A percentile compares a stretch with the other conserved stretches of the same genome.
Evolutionary conservation across 345 rosid genomes (phyloP).

Genomic region (Populus euphratica): DNA sequence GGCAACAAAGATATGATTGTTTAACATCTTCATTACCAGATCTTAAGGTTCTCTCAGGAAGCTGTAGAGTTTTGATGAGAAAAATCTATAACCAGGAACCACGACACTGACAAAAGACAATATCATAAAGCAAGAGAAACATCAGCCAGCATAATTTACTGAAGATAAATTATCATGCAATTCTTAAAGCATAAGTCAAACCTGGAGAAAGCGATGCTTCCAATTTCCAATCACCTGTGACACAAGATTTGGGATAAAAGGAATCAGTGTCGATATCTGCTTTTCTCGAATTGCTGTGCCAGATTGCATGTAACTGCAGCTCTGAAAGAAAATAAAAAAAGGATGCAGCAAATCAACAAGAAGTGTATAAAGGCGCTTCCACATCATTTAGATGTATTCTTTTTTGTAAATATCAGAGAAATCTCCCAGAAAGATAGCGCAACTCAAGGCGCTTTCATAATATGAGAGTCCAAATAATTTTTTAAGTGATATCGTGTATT

Average conservation of each 20-base stretch:
- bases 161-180: not conserved
- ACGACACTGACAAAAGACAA: not conserved
- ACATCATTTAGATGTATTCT: not conserved
- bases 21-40: constrained; percentile 4
- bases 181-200: constrained; percentile 22
- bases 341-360: constrained; percentile 6
- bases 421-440: not conserved
- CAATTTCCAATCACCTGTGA: constrained; percentile 39
- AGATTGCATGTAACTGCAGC: constrained; percentile 33
- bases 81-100: constrained; percentile 5
- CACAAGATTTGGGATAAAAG: constrained; percentile 65
- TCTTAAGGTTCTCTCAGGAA: constrained; percentile 5
- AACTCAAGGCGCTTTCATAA: not conserved
- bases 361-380: not conserved
- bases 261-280: constrained; percentile 45
- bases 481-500: not conserved
- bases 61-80: not conserved
- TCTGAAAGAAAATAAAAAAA: constrained; percentile 32
- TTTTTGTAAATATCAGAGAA: not conserved
- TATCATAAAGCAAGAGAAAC: constrained; percentile 11
- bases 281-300: constrained; percentile 45
- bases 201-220: constrained; percentile 74
- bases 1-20: constrained; percentile 31
- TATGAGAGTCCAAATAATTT: not conserved
- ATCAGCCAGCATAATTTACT: not conserved